These are phyloP conservation scores for Suillus hirtellus DNA, from an alignment of 768 basidiomycete genomes.

Conservation along the genomic window DNA sequence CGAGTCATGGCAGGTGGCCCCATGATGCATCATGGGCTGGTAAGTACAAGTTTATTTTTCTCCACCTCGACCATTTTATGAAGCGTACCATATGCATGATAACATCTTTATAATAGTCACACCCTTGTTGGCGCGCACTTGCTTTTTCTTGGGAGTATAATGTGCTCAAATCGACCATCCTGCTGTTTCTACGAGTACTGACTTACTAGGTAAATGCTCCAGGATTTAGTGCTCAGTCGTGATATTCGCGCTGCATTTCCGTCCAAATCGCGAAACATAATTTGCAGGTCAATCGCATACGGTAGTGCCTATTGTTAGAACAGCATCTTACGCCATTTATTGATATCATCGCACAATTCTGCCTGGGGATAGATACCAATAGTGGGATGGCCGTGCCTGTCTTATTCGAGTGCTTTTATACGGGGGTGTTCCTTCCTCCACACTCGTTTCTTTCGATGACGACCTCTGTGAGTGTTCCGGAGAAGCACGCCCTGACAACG, in stretches of 20 bases:
- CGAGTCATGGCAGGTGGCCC: too few species aligned
- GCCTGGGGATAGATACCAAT: not conserved
- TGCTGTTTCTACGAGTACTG: not conserved
- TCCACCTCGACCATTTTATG: too few species aligned
- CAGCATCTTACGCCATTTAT: not conserved
- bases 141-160: too few species aligned
- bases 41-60: too few species aligned
- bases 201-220: not conserved
- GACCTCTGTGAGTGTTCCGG: not conserved
- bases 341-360: not conserved
- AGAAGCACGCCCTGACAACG: not conserved
- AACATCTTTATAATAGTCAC: too few species aligned
- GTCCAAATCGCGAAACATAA: not conserved
- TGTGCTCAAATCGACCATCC: too few species aligned
- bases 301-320: conserved; percentile 1
- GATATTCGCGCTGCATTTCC: too few species aligned
- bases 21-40: too few species aligned
- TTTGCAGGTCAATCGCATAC: not conserved
- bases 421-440: not conserved
- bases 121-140: too few species aligned
- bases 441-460: not conserved
- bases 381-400: not conserved
- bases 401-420: not conserved
- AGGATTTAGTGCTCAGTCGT: not conserved
- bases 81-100: too few species aligned